Evolutionary conservation across 208 protist genomes (phyloP), one percentile per base, ranked within the genome.

Genomic region (Kentomonas sorsogonicus): DNA sequence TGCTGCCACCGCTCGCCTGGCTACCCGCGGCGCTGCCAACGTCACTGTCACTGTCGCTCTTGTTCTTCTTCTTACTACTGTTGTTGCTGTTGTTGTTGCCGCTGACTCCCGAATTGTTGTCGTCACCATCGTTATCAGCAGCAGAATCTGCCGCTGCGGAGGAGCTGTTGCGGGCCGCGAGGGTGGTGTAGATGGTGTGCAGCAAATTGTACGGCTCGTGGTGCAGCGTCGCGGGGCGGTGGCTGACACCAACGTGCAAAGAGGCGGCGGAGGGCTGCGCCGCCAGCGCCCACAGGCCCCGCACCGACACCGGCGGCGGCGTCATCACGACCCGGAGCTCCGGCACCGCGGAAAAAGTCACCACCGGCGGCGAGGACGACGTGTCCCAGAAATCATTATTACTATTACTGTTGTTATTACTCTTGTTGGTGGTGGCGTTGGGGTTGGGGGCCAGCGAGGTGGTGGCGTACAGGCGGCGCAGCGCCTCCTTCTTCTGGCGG

Each of bases 221-320:
- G 56, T 59, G 61, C 40, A 53, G 57, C 9, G 69, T 67, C 0
- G n/a, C n/a, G n/a, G n/a, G n/a, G 69, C 63, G 10, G 53, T 20
- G 10, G 64, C 53, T 16, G 45, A 63, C 34, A 64, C 60, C 3
- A 75, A 59, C 11, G 58, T 53, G 26, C 53, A 54, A 45, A 54
- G 43, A 1, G 36, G 52, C 38, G 43, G 51, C 0, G 41, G 53
- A 38, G 36, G 39, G 62, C 2, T 67, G 70, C n/a, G 80, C 76
- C 5, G 80, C 66, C 36, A 88, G 52, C 0, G 56, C 71, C 81
- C 81, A 89, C 76, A 89, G 72, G 2, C 81, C 81, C 15, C 66
- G 63, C 2, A 83, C 20, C 2, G 66, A 61, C 34, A 85, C 71
- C 3, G 63, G 63, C 0, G 74, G 66, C 20, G 69, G 59, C 22